Conservation (phyloP, 129 eudicot species). For the Gnaphalium uliginosum region DNA sequence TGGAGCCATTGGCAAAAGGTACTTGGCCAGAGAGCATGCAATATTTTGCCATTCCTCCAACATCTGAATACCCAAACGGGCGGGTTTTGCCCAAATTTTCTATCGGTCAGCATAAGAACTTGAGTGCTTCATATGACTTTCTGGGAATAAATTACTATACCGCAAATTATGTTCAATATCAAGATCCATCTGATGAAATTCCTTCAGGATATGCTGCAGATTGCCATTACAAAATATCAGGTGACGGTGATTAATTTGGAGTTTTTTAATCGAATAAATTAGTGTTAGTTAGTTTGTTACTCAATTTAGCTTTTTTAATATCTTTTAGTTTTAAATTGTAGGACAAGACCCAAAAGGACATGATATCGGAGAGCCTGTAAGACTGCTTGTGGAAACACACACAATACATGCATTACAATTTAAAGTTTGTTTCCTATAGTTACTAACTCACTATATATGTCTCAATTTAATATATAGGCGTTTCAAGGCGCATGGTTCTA, state of each 20-base stretch:
- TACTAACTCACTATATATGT: not conserved
- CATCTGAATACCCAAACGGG: conserved; percentile 30
- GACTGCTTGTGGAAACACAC: not conserved
- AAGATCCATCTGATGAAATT: not conserved
- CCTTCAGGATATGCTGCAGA: conserved; percentile 31
- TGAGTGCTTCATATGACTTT: conserved; percentile 57
- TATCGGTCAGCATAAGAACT: conserved; percentile 18
- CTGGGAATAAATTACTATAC: conserved; percentile 62
- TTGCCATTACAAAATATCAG: conserved; percentile 23
- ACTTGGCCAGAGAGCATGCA: conserved; percentile 51
- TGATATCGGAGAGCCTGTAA: conserved; percentile 21
- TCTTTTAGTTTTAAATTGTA: not conserved
- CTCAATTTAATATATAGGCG: conserved; percentile 12
- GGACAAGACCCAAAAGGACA: conserved; percentile 9
- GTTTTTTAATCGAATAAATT: not conserved
- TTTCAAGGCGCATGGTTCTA: conserved; percentile 6
- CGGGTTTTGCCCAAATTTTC: conserved; percentile 12
- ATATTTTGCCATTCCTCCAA: conserved; percentile 18
- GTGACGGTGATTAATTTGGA: not conserved
- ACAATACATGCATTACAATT: not conserved
- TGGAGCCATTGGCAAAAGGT: conserved; percentile 55
- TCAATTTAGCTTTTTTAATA: not conserved
- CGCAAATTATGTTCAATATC: conserved; percentile 30
- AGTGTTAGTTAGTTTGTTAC: not conserved
- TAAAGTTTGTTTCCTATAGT: not conserved